These are phyloP conservation scores for Globisporangium okanoganense DNA, from an alignment of 352 stramenopile genomes.

Conservation along the genomic window DNA sequence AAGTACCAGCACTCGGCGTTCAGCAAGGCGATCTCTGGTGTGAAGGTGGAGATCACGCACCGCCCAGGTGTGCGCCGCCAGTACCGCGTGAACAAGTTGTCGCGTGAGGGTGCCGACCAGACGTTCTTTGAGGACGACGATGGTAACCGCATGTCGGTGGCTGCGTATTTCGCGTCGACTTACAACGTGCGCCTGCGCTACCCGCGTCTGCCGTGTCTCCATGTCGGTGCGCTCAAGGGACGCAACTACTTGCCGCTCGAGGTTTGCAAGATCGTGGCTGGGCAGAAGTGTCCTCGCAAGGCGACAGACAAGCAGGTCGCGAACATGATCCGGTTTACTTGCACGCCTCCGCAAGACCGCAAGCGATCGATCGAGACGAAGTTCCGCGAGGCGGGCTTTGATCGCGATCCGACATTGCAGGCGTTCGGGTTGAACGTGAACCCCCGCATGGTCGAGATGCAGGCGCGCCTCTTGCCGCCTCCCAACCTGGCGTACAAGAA, in stretches of 20 bases:
- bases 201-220: conserved; percentile 70
- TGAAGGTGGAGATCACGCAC: conserved; percentile 67
- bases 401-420: conserved; percentile 39
- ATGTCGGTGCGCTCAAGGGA: conserved; percentile 70
- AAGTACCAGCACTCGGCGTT: conserved; percentile 44
- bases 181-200: conserved; percentile 62
- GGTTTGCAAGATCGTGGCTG: conserved; percentile 64
- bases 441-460: conserved; percentile 47
- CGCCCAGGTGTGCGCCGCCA: conserved; percentile 47
- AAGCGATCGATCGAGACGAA: conserved; percentile 59
- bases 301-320: conserved; percentile 73
- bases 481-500: conserved; percentile 54
- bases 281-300: conserved; percentile 78
- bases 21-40: conserved; percentile 53
- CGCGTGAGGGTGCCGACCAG: conserved; percentile 30
- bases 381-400: conserved; percentile 54
- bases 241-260: conserved; percentile 84
- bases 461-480: conserved; percentile 39
- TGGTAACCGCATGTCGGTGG: conserved; percentile 40
- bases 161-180: conserved; percentile 49
- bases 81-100: conserved; percentile 69
- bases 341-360: conserved; percentile 46
- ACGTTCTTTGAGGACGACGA: conserved; percentile 65
- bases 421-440: conserved; percentile 57
- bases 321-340: conserved; percentile 79